These are phyloP conservation scores for Hypoxylon sp. DNA, from an alignment of 2,329 filamentous ascomycete species.

Conservation along the genomic window DNA sequence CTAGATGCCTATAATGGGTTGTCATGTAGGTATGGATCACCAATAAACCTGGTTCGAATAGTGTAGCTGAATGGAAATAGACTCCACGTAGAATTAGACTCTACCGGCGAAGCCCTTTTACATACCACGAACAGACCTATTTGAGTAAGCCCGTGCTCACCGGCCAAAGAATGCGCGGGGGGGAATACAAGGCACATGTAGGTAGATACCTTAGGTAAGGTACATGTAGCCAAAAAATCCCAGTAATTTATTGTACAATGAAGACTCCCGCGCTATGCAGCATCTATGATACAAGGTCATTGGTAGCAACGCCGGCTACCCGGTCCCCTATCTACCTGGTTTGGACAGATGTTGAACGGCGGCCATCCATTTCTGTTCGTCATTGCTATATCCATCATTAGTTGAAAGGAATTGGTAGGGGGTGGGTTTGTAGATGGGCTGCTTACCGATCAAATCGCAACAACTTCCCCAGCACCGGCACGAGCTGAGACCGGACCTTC, in stretches of 20 bases:
- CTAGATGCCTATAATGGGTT: too few species aligned
- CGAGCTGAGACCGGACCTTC: conserved; percentile 80
- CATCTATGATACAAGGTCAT: conserved; percentile 28
- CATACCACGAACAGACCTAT: not conserved
- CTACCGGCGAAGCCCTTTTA: too few species aligned
- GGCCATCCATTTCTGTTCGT: conserved; percentile 89
- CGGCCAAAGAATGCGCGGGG: not conserved
- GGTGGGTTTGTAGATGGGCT: not conserved
- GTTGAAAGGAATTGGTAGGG: conserved; percentile 1
- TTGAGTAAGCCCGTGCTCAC: not conserved
- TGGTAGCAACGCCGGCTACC: not conserved
- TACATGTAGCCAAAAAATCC: conserved; percentile 13
- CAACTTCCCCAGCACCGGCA: conserved; percentile 82
- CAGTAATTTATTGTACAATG: conserved; percentile 28
- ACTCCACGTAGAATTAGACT: too few species aligned
- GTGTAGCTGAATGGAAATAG: too few species aligned
- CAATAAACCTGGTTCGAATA: not conserved
- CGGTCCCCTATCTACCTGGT: conserved; percentile 43
- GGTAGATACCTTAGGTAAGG: not conserved
- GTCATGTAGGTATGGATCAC: too few species aligned
- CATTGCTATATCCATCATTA: conserved; percentile 60
- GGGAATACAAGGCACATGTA: not conserved
- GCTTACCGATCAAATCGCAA: conserved; percentile 82
- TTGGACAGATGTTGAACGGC: conserved; percentile 70
- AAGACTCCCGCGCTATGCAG: conserved; percentile 48